Evolutionary conservation across 768 basidiomycete species (phyloP), one percentile per base, ranked within the genome.

Genomic region (Pholiota molesta): DNA sequence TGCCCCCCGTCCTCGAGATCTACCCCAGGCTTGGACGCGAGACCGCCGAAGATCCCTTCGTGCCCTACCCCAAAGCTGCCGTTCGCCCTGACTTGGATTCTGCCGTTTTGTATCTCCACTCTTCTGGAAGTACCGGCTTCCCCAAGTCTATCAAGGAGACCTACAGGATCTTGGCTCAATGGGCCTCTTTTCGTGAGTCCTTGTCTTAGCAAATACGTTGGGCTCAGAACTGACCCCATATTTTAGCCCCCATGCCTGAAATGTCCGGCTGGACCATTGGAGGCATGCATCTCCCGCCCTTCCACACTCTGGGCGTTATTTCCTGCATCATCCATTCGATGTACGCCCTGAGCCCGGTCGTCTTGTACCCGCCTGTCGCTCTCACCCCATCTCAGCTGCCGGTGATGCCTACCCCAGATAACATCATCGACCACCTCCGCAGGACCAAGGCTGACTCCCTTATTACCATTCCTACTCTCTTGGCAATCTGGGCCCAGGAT

Each of bases 121-220:
- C 83, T 0, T 84, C 84, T 6, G 82, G 82, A 28, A 82, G 80
- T 51, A 81, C 82, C 0, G 80, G 81, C 5, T 72, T 79, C 44
- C 81, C 83, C 0, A 83, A 80, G 58, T 62, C 78, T 2, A 75
- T 84, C 53, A 69, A 73, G 10, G 71, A 77, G 45, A 77, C 73
- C 0, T 68, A 76, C 37, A 58, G 65, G 11, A 69, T 65, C 17
- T 39, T 73, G 8, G 39, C 72, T 3, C 73, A 79, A n/a, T 79
- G 77, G 73, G 73, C 71, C 6, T 55, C 63, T n/a, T 67, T 71
- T 26, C 69, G 80, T 82, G 62, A 66, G 78, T 11, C 19, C 14
- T 52, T 59, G 16, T 28, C 23, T 37, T n/a, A 11, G 8, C 4
- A 14, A 37, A 11, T 0, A 21, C 29, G 10, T 29, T 28, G 28